These are phyloP conservation scores for Gentiana straminea DNA, from an alignment of 257 asterid genomes.

Conservation along the genomic window DNA sequence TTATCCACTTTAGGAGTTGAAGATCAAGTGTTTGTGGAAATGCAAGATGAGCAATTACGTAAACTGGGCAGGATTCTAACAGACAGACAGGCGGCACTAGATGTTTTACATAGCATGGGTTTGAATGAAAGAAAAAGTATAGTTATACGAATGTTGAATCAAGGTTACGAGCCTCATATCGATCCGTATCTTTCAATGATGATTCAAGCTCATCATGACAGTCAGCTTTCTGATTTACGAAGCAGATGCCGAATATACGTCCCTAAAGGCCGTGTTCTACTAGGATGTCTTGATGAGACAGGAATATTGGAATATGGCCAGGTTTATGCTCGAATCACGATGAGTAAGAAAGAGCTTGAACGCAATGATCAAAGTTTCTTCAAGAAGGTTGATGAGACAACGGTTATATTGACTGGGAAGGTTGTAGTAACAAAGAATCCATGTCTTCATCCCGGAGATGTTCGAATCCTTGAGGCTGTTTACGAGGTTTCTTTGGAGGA, in stretches of 20 bases:
- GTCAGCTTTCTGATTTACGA: slow-evolving; percentile 65
- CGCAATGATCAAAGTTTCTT: slow-evolving; percentile 33
- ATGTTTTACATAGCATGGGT: slow-evolving; percentile 63
- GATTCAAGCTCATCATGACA: slow-evolving; percentile 65
- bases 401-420: slow-evolving; percentile 55
- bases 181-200: slow-evolving; percentile 77
- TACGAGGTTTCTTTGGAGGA: slow-evolving; percentile 41
- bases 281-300: slow-evolving; percentile 77
- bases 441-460: slow-evolving; percentile 95
- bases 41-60: slow-evolving; percentile 59
- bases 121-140: slow-evolving; percentile 50
- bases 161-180: slow-evolving; percentile 48
- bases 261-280: slow-evolving; percentile 74
- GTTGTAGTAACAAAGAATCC: slow-evolving; percentile 91
- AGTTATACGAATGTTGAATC: slow-evolving; percentile 50
- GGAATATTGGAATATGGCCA: slow-evolving; percentile 76
- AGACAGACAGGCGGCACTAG: slow-evolving; percentile 43
- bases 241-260: slow-evolving; percentile 69
- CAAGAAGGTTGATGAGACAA: slow-evolving; percentile 45
- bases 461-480: slow-evolving; percentile 88
- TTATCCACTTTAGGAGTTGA: slow-evolving; percentile 72
- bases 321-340: slow-evolving; percentile 57
- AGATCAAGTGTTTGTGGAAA: slow-evolving; percentile 40
- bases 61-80: slow-evolving; percentile 48
- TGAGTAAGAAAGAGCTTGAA: slow-evolving; percentile 48